Percentiles rank a stretch among this genome's conserved stretches.
Conservation (phyloP, 805 yeast species). For the Blastobotrys mokoenaii region DNA sequence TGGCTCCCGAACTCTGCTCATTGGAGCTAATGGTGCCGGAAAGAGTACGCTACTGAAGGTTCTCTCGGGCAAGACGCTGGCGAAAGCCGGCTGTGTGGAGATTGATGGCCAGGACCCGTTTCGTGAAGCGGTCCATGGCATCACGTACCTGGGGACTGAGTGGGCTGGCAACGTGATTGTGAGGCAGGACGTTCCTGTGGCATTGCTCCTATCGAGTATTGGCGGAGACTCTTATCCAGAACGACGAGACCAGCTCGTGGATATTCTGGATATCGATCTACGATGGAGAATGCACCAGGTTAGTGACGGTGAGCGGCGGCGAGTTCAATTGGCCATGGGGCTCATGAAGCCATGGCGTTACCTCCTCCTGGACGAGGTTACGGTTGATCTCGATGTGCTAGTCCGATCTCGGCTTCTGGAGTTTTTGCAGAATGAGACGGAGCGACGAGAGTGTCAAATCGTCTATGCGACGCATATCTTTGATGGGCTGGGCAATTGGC, state of each 20-base stretch:
- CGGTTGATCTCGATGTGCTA: conserved; percentile 91
- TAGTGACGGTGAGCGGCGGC: conserved; percentile 90
- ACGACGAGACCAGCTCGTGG: conserved; percentile 67
- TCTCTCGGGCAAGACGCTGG: conserved; percentile 84
- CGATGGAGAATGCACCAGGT: conserved; percentile 88
- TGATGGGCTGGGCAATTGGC: conserved; percentile 91
- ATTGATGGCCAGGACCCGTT: conserved; percentile 90
- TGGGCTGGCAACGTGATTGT: conserved; percentile 94
- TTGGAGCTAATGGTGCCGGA: conserved; percentile 98
- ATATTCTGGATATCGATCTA: conserved; percentile 76
- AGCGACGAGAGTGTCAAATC: conserved; percentile 59
- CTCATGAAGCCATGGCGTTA: conserved; percentile 83
- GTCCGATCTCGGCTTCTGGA: conserved; percentile 68
- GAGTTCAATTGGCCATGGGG: conserved; percentile 94
- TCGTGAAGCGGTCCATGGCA: conserved; percentile 39
- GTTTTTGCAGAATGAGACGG: conserved; percentile 70
- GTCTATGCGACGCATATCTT: conserved; percentile 90
- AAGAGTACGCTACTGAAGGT: conserved; percentile 81
- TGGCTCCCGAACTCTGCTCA: conserved; percentile 65
- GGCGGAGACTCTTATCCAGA: conserved; percentile 73
- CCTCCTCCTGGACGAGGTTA: conserved; percentile 87
- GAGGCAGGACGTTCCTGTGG: conserved; percentile 83
- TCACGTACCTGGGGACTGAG: conserved; percentile 88
- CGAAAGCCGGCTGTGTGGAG: conserved; percentile 57
- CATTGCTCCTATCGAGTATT: conserved; percentile 64